Conservation (phyloP, 768 basidiomycete genomes). For the Amanita rubescens region DNA sequence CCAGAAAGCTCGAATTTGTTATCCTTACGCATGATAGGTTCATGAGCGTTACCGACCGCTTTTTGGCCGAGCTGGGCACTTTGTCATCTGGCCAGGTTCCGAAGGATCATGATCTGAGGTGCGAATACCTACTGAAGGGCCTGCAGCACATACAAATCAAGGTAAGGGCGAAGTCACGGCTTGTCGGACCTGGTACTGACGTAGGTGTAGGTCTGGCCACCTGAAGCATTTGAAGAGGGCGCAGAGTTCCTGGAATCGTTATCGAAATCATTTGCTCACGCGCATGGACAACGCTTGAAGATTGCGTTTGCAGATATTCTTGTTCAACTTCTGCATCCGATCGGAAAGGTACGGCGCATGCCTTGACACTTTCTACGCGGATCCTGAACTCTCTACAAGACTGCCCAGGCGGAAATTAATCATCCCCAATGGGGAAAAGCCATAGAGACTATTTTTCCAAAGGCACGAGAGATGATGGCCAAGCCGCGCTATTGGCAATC, state of each 20-base stretch:
- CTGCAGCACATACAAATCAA: slow-evolving; percentile 79
- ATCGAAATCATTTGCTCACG: slow-evolving; percentile 75
- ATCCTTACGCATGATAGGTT: slow-evolving; percentile 42
- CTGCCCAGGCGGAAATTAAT: slow-evolving; percentile 93
- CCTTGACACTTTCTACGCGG: neutral
- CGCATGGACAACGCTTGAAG: slow-evolving; percentile 80
- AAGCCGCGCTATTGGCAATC: slow-evolving; percentile 88
- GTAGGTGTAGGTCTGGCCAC: slow-evolving; percentile 73
- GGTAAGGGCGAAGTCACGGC: slow-evolving; percentile 28
- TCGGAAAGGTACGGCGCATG: slow-evolving; percentile 59
- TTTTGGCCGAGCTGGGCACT: slow-evolving; percentile 71
- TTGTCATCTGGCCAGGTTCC: slow-evolving; percentile 67
- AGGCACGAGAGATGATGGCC: slow-evolving; percentile 74
- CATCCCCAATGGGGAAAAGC: slow-evolving; percentile 94
- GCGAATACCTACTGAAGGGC: slow-evolving; percentile 79
- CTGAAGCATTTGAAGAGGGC: slow-evolving; percentile 87
- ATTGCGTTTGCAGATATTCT: slow-evolving; percentile 80
- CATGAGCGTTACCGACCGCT: slow-evolving; percentile 88
- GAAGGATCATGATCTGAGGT: slow-evolving; percentile 75
- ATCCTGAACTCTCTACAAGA: slow-evolving; percentile 35
- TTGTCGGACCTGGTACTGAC: neutral
- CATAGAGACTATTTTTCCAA: slow-evolving; percentile 75
- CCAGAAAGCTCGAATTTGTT: neutral
- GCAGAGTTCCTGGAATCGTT: slow-evolving; percentile 85
- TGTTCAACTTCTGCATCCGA: slow-evolving; percentile 71